These are phyloP conservation scores for Exophiala sideris DNA, from an alignment of 2,329 filamentous ascomycete species.

Conservation along the genomic window DNA sequence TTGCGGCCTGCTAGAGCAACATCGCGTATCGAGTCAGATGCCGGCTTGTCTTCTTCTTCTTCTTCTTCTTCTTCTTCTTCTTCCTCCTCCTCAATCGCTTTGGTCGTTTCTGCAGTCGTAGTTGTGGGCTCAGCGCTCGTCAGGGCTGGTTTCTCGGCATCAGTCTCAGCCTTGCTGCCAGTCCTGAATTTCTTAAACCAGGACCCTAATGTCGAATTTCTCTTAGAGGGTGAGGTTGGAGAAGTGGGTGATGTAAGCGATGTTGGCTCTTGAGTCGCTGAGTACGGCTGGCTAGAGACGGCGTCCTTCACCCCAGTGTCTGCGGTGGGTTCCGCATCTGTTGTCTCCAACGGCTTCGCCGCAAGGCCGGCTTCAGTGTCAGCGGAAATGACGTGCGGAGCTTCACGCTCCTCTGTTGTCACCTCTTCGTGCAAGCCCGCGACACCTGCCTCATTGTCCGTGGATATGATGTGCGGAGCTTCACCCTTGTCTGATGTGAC, in stretches of 20 bases:
- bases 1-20: constrained; percentile 27
- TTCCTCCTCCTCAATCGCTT: constrained; percentile 11
- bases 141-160: constrained; percentile 5
- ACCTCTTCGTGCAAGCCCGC: constrained; percentile 3
- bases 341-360: not conserved
- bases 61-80: constrained; percentile 16
- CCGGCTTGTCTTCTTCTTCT: constrained; percentile 13
- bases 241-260: constrained; percentile 6
- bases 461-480: constrained; percentile 4
- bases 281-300: constrained; percentile 3
- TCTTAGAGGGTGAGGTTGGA: constrained; percentile 22
- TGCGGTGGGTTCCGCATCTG: not conserved
- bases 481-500: constrained; percentile 16
- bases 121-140: not conserved
- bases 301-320: constrained; percentile 5
- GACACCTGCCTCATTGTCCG: too few species aligned
- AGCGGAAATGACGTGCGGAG: constrained; percentile 10
- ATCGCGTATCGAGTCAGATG: constrained; percentile 27
- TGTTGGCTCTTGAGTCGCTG: constrained; percentile 10
- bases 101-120: constrained; percentile 1
- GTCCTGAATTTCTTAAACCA: constrained; percentile 23
- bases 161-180: constrained; percentile 22
- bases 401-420: constrained; percentile 15
- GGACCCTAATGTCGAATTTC: constrained; percentile 25
- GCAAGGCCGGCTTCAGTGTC: constrained; percentile 4